Percentiles rank a stretch among this genome's conserved stretches.
Conservation (phyloP, 768 basidiomycete genomes). For the Auriculariales sp. region DNA sequence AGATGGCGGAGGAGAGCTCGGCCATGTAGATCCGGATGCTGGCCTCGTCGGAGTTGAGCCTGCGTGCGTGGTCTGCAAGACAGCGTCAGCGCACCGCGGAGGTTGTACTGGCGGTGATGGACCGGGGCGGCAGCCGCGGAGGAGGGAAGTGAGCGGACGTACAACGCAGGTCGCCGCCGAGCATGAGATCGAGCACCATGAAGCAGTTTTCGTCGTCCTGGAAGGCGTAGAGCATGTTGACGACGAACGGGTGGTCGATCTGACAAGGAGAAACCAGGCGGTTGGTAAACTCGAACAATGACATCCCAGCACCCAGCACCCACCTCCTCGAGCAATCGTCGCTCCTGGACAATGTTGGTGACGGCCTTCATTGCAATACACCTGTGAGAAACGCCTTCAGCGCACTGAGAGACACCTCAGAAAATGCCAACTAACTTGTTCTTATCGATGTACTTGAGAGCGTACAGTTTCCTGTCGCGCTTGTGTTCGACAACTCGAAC, state of each 20-base stretch:
- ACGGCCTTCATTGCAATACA: conserved; percentile 85
- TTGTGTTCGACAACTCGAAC: conserved; percentile 97
- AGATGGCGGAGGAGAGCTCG: conserved; percentile 28
- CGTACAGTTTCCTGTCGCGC: conserved; percentile 79
- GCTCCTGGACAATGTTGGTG: conserved; percentile 88
- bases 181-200: conserved; percentile 34
- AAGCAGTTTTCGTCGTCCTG: conserved; percentile 36
- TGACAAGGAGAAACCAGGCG: conserved; percentile 1
- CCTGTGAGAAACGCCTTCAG: conserved; percentile 13
- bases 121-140: neutral
- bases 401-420: neutral
- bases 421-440: conserved; percentile 26
- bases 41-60: conserved; percentile 20
- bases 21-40: conserved; percentile 27
- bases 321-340: conserved; percentile 85
- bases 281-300: neutral
- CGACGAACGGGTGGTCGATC: conserved; percentile 31
- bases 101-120: neutral
- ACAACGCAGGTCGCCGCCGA: conserved; percentile 30
- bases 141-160: conserved; percentile 7
- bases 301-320: conserved; percentile 7
- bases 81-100: neutral
- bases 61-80: conserved; percentile 64
- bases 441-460: conserved; percentile 98
- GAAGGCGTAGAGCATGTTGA: conserved; percentile 29